Base-by-base conservation (phyloP, 2,329 filamentous ascomycete genomes). In the Fusarium robinianum region DNA sequence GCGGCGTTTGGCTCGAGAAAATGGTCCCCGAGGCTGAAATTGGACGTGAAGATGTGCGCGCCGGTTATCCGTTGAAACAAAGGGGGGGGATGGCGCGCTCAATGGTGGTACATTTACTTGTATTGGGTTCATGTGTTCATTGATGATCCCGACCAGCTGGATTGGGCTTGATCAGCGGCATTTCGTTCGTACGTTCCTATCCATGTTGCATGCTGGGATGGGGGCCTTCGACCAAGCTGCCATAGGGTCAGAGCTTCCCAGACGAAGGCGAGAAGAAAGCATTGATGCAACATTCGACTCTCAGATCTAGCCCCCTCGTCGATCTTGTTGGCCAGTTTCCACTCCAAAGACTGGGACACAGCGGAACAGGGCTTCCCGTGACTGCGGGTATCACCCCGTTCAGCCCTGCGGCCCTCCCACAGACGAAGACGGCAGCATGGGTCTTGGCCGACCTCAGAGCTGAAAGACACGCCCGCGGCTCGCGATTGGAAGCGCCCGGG, bases 371-470 rank as follows among this genome's bases (percentile, higher is more conserved):
- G 32, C 16, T 21, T 14, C 31, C 25, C 15, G 32, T 18, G 15
- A 12, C 25, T 38, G 41, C 42, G 37, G 53, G 30, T 50, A 40
- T 30, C 45, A 47, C 35, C 41, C 50, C 41, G 26, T 59, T 61
- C 58, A 61, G 58, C 57, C 58, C 53, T 61, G 56, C 40, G 51
- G 49, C 24, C 33, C 18, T 27, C 38, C 31, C 29, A 27, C 35
- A 29, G 22, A 16, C 23, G 25, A 36, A 42, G 36, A 45, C 23
- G 45, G 39, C 32, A 41, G 39, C 37, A 45, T 47, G 39, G 42
- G 27, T 30, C 34, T 46, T 45, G 44, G 32, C 19, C 19, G 45
- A 30, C 29, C 35, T 50, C 42, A 34, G 24, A 54, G 57, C 58
- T 59, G 57, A 53, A 49, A 45, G 44, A 24, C 38, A 38, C 41